phyloP scores from a whole-genome alignment of 805 yeast genomes.

The Nematodospora valgi region DNA sequence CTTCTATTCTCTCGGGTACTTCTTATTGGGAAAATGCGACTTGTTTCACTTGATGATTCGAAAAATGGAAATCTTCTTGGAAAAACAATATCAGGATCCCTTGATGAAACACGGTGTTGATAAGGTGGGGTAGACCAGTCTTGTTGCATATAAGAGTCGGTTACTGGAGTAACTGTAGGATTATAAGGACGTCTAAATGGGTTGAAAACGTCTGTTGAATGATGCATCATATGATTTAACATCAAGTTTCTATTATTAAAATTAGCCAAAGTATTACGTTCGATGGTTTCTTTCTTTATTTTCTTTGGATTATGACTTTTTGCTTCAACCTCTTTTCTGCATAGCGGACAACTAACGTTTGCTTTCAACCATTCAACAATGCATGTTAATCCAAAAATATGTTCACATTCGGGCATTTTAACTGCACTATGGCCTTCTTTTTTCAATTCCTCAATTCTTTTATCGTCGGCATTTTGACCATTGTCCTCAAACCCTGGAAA shows the following conservation, averaged over 20 bases:
- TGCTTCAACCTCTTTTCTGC: conserved; percentile 36
- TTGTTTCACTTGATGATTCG: conserved; percentile 10
- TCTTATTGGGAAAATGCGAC: conserved; percentile 8
- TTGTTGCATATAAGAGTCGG: conserved; percentile 35
- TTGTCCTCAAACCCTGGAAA: conserved; percentile 26
- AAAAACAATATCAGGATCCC: conserved; percentile 26
- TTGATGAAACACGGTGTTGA: conserved; percentile 8
- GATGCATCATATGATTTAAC: conserved; percentile 21
- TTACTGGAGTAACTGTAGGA: conserved; percentile 35
- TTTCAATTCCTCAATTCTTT: conserved; percentile 9
- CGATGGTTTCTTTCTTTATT: conserved; percentile 13
- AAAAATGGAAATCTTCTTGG: conserved; percentile 30
- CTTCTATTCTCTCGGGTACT: conserved; percentile 3
- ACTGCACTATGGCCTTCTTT: conserved; percentile 31
- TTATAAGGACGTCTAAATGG: conserved; percentile 35
- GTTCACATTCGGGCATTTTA: conserved; percentile 40
- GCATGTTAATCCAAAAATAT: conserved; percentile 40
- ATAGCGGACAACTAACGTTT: conserved; percentile 40
- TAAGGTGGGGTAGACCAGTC: conserved; percentile 26
- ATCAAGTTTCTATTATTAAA: conserved; percentile 18
- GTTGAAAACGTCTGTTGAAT: conserved; percentile 35
- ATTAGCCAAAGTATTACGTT: conserved; percentile 12
- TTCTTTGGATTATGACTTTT: conserved; percentile 15
- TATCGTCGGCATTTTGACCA: conserved; percentile 11
- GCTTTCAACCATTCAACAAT: conserved; percentile 39